Conservation (phyloP, 2,329 filamentous ascomycete species). For the Alternaria conjuncta region DNA sequence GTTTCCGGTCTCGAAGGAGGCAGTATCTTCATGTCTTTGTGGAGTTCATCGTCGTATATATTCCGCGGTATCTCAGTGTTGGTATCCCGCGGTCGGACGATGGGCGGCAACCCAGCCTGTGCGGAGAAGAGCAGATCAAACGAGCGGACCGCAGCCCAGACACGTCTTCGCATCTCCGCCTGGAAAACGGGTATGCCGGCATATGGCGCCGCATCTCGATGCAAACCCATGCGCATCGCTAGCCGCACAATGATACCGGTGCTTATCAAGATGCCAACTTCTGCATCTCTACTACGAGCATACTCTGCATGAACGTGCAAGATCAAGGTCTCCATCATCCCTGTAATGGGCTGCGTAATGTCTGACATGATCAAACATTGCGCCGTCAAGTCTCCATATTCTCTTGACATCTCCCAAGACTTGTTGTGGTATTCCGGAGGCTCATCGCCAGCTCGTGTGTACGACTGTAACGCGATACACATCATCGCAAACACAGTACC, state of each 20-base stretch:
- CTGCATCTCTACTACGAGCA: conserved; percentile 74
- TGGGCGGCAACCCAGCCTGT: conserved; percentile 66
- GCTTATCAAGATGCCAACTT: conserved; percentile 69
- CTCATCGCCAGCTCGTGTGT: conserved; percentile 79
- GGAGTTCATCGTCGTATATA: conserved; percentile 81
- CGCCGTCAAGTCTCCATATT: conserved; percentile 74
- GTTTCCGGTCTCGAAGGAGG: conserved; percentile 71
- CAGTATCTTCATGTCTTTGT: conserved; percentile 69
- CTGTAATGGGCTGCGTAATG: conserved; percentile 75
- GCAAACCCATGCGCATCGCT: conserved; percentile 77
- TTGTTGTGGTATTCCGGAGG: conserved; percentile 78
- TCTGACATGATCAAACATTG: conserved; percentile 79
- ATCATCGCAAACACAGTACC: conserved; percentile 78
- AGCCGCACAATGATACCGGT: conserved; percentile 66
- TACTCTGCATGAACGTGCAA: conserved; percentile 80
- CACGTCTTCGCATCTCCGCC: conserved; percentile 71
- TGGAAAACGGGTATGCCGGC: conserved; percentile 74
- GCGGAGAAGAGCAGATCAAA: conserved; percentile 80
- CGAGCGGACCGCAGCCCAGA: conserved; percentile 73
- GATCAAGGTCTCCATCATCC: conserved; percentile 80
- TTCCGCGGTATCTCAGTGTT: conserved; percentile 79
- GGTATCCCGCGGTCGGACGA: conserved; percentile 76
- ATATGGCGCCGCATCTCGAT: conserved; percentile 78
- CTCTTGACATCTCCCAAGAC: conserved; percentile 56
- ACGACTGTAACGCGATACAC: conserved; percentile 78